These are phyloP conservation scores for Cruciata laevipes DNA, from an alignment of 257 asterid species.

Conservation along the genomic window DNA sequence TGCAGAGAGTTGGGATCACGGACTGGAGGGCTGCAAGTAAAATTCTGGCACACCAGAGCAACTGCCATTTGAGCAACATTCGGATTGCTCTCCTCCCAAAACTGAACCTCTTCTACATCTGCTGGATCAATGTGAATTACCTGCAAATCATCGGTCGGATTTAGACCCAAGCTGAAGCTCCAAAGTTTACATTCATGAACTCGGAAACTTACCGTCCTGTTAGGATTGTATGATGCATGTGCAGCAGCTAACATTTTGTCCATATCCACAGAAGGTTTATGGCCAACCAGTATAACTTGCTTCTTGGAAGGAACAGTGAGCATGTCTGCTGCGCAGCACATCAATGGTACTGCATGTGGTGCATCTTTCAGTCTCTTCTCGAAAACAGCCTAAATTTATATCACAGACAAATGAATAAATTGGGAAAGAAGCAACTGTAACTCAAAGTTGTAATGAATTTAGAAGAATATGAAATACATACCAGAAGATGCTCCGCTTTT, in stretches of 20 bases:
- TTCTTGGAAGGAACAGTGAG: slow-evolving; percentile 50
- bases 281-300: slow-evolving; percentile 69
- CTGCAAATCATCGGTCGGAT: slow-evolving; percentile 26
- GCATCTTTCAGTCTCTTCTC: slow-evolving; percentile 78
- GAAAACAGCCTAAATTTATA: slow-evolving; percentile 63
- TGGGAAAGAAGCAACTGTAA: neutral
- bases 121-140: slow-evolving; percentile 77
- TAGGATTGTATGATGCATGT: slow-evolving; percentile 62
- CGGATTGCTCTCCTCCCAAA: slow-evolving; percentile 61
- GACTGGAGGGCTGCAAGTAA: slow-evolving; percentile 72
- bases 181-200: neutral
- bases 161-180: neutral
- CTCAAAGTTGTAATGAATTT: neutral
- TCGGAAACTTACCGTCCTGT: slow-evolving; percentile 43
- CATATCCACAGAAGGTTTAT: slow-evolving; percentile 31
- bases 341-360: slow-evolving; percentile 66
- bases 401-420: neutral
- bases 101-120: slow-evolving; percentile 48
- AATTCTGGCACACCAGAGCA: slow-evolving; percentile 80
- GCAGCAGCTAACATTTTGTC: slow-evolving; percentile 71
- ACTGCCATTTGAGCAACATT: slow-evolving; percentile 68
- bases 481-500: slow-evolving; percentile 70
- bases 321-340: slow-evolving; percentile 94
- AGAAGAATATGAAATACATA: slow-evolving; percentile 16
- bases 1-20: slow-evolving; percentile 39